Percentiles rank a stretch among this genome's conserved stretches.
Conservation (phyloP, 1,284 basidiomycete species). For the Sporisorium exsertum region DNA sequence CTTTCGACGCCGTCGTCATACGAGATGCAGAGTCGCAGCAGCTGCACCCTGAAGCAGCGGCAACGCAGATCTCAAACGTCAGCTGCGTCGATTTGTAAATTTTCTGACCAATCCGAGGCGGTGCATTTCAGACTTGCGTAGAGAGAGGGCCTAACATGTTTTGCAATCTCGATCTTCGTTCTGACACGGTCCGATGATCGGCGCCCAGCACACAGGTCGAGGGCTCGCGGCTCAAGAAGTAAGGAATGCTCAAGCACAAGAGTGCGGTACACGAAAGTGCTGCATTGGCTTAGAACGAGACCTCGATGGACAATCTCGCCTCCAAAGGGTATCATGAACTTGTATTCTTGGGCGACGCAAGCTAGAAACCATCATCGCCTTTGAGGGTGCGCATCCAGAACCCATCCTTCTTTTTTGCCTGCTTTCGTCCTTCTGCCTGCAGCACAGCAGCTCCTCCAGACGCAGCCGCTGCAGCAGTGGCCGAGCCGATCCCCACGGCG, state of each 20-base stretch:
- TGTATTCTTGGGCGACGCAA: background rate
- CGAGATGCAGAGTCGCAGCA: background rate
- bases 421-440: conserved; percentile 29
- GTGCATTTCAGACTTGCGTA: conserved; percentile 1
- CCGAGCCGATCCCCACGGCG: conserved; percentile 27
- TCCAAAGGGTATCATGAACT: conserved; percentile 17
- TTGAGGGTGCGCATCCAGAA: conserved; percentile 48
- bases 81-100: background rate
- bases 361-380: conserved; percentile 27
- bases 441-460: conserved; percentile 29
- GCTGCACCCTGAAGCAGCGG: conserved; percentile 16
- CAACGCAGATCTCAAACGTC: conserved; percentile 8
- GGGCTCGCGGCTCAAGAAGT: background rate
- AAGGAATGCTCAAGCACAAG: too few species aligned
- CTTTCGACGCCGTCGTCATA: conserved; percentile 7
- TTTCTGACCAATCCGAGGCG: conserved; percentile 33
- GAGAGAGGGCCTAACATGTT: background rate
- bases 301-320: background rate
- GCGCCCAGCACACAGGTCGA: background rate
- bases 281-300: background rate
- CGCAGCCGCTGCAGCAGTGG: conserved; percentile 23
- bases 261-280: too few species aligned
- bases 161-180: background rate
- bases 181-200: background rate
- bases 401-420: conserved; percentile 39